Evolutionary conservation across 805 yeast genomes (phyloP), one percentile per base, ranked within the genome.

Genomic region (Saccharomycopsis olivae): DNA sequence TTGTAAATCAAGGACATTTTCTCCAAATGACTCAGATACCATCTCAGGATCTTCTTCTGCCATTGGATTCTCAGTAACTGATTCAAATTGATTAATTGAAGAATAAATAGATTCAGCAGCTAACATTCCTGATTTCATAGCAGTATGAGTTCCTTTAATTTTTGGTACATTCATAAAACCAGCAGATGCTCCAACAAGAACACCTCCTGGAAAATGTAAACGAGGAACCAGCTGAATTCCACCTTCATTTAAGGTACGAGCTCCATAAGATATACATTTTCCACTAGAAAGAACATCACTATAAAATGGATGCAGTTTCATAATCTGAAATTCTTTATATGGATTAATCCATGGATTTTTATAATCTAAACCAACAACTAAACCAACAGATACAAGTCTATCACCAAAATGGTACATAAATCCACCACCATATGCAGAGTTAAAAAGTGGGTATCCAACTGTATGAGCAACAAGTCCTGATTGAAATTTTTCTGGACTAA

Each of bases 161-260:
- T 89, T 92, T 39, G 98, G 96, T 33, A 92, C 97, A 56, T 92
- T 92, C 75, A 92, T 73, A 59, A 92, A 89, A 1, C 98, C 98
- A 3, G 98, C 98, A 42, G 94, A 66, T 42, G 94, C 92, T 24
- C 99, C 99, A 29, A 92, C 89, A 21, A 92, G 62, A 6, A 87
- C 79, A 39, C 98, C 99, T 37, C 99, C 99, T 2, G 97, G 97
- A 71, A 92, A 92, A 49, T 78, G 66, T 40, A 92, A 67, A 55
- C 78, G 73, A 18, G 99, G 99, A 38, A 92, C 82, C 29, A 94
- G 78, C 64, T 92, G 99, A 50, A 68, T 70, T 1, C 99, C 99
- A 47, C 99, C 99, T 63, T 92, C 99, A 59, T 89, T 92, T 51
- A 92, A 71, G 1, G 97, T 96, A 51, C 98, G 72, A 3, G 98